Conservation (phyloP, 208 protist genomes). For the Histomonas meleagridis region DNA sequence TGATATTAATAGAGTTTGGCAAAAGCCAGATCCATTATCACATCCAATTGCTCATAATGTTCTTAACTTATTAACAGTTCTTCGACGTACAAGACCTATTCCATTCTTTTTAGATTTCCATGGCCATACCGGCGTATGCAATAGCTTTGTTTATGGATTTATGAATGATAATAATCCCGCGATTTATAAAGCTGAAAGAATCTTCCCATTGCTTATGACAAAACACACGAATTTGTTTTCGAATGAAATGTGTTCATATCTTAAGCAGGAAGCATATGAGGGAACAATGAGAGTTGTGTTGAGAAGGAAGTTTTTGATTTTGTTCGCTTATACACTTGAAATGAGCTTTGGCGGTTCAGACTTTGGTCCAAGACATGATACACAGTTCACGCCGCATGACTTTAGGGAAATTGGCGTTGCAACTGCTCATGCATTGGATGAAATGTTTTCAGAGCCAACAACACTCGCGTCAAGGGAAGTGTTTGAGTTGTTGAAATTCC, state of each 20-base stretch:
- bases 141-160: slow-evolving; percentile 27
- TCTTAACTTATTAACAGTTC: background rate
- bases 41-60: slow-evolving; percentile 46
- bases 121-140: background rate
- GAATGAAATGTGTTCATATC: slow-evolving; percentile 9
- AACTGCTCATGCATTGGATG: background rate
- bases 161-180: slow-evolving; percentile 29
- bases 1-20: slow-evolving; percentile 85
- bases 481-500: background rate
- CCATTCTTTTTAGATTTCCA: slow-evolving; percentile 24
- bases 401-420: background rate
- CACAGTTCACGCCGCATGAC: background rate
- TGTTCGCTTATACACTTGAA: slow-evolving; percentile 23
- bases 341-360: background rate
- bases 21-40: slow-evolving; percentile 38
- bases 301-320: background rate
- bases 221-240: background rate
- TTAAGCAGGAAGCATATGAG: background rate
- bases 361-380: background rate
- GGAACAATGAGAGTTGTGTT: slow-evolving; percentile 30
- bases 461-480: background rate
- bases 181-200: background rate
- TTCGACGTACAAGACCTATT: background rate
- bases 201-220: background rate
- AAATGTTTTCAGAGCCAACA: background rate